Evolutionary conservation across 768 basidiomycete genomes (phyloP), one percentile per base, ranked within the genome.

Genomic region (Lactarius hatsudake): DNA sequence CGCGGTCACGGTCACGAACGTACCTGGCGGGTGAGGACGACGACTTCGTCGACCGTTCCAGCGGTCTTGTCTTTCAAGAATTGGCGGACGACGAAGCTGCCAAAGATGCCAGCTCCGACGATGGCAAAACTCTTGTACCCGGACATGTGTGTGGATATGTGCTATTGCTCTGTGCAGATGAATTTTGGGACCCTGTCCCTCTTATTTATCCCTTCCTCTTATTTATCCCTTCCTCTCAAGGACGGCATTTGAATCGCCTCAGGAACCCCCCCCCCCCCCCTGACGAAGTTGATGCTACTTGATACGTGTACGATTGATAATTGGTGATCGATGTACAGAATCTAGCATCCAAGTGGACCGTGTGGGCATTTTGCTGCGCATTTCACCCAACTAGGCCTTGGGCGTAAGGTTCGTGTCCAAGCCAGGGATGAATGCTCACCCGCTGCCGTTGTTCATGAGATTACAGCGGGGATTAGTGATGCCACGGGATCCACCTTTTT

Each of bases 121-220:
- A 71, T 56, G 1, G 70, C 65, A 26, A 71, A 71, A 55, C 61
- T 68, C 10, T 57, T 68, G 43, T 68, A 68, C 38, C 59, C 59
- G 12, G 67, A 66, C 67, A 66, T 68, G 48, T 20, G 30, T 56
- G 61, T 20, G 42, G 42, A 38, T 38, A 45, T 5, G 8, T 45
- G 7, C 23, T 23, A 42, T 26, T 26, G 23, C 51, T 40, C 17
- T 17, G 40, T 42, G 40, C 40, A 15, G 40, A 18, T 51, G 13
- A 7, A n/a, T 36, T 34, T 26, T 20, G 48, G 34, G 12, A 8
- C 15, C 43, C 3, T n/a, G 6, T 45, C n/a, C 9, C 1, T 60
- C 42, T 5, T 30, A 59, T 32, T 28, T 30, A 20, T n/a, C n/a
- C n/a, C n/a, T n/a, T n/a, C n/a, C n/a, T n/a, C n/a, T 51, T 30